phyloP scores from a whole-genome alignment of 2,329 filamentous ascomycete species.

The Didymella exigua region DNA sequence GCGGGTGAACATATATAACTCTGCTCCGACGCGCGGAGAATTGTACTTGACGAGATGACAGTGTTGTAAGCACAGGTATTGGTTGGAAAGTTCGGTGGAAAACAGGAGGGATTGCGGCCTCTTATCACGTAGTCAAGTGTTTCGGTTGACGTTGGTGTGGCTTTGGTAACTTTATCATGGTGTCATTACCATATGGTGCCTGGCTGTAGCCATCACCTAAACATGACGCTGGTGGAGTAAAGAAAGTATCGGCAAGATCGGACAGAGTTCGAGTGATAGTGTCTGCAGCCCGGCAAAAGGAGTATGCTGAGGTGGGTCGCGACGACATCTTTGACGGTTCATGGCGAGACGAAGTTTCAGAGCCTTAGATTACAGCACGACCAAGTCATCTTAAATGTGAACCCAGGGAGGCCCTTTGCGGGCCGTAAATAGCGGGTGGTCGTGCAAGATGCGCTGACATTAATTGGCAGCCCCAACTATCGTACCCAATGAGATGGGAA shows the following conservation, averaged over 20 bases:
- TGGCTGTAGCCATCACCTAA: neutral
- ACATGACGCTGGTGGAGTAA: neutral
- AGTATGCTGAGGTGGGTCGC: too few species aligned
- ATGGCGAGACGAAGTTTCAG: too few species aligned
- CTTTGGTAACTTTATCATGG: neutral
- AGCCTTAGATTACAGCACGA: too few species aligned
- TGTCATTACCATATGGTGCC: neutral
- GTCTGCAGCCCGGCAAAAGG: neutral
- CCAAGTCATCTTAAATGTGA: too few species aligned
- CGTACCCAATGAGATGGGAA: too few species aligned
- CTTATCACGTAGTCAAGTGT: neutral
- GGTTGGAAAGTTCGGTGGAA: neutral
- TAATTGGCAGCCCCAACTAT: too few species aligned
- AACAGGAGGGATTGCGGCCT: neutral
- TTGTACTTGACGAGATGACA: neutral
- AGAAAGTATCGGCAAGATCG: neutral
- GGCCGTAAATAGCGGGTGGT: too few species aligned
- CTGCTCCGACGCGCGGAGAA: neutral
- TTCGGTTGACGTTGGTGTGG: neutral
- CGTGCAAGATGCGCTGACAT: too few species aligned
- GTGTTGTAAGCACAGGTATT: neutral
- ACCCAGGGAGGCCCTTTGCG: too few species aligned
- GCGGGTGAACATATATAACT: neutral
- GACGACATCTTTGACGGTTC: too few species aligned
- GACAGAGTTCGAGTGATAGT: neutral